Percentiles rank a stretch among this genome's conserved stretches.
Evolutionary conservation across 2,329 filamentous ascomycete genomes (phyloP).

Genomic region (Colletotrichum spinosum): DNA sequence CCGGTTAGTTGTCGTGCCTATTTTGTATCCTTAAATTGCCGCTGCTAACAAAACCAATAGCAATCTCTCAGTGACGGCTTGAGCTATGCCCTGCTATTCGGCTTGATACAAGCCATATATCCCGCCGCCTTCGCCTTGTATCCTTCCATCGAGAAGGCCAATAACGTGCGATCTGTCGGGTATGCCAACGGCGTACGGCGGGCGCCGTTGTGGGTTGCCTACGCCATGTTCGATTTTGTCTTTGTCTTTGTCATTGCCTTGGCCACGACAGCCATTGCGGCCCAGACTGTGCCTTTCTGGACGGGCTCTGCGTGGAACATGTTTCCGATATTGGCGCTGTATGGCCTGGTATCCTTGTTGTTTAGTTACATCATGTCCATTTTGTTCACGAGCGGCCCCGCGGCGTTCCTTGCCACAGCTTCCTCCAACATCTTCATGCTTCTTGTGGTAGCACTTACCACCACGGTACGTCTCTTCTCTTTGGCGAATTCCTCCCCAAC

Average conservation of each 20-base stretch:
- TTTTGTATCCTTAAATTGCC: background rate
- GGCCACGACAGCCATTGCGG: background rate
- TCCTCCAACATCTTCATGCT: background rate
- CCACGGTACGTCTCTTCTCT: background rate
- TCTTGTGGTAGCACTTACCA: background rate
- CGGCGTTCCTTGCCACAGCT: background rate
- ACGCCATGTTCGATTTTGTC: slow-evolving; percentile 27
- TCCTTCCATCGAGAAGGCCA: slow-evolving; percentile 7
- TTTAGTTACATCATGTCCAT: slow-evolving; percentile 6
- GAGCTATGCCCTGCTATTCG: background rate
- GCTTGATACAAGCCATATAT: slow-evolving; percentile 4
- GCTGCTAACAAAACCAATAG: background rate
- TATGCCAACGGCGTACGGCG: slow-evolving; percentile 12
- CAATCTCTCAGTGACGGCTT: background rate
- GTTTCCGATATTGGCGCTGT: slow-evolving; percentile 8
- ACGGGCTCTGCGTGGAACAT: slow-evolving; percentile 1
- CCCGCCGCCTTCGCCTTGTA: slow-evolving; percentile 6
- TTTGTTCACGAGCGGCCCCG: slow-evolving; percentile 2
- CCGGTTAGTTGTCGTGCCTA: background rate
- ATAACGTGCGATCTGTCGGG: background rate
- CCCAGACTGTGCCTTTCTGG: slow-evolving; percentile 3
- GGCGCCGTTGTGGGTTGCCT: slow-evolving; percentile 4
- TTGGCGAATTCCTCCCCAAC: background rate
- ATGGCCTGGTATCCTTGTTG: slow-evolving; percentile 4
- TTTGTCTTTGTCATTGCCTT: slow-evolving; percentile 9